Base-by-base conservation (phyloP, 2,329 filamentous ascomycete species). In the Hypoxylon sp. region DNA sequence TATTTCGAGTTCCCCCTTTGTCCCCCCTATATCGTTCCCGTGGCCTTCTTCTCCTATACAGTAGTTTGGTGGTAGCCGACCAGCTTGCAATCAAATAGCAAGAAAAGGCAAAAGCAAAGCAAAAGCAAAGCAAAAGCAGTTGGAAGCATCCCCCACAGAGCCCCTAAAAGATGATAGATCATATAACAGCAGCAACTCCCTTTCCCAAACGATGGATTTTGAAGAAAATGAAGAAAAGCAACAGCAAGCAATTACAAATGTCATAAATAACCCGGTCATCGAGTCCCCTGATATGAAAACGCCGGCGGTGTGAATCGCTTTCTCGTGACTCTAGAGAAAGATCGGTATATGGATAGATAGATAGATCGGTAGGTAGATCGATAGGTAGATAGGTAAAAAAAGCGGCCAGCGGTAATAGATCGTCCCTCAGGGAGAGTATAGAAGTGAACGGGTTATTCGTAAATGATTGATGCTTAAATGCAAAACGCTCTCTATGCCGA, bases 401-500 rank as follows among this genome's bases (percentile, higher is more conserved):
- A 48, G 35, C 30, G 42, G 30, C 53, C 46, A 40, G 52, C 46
- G 37, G 35, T 20, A 30, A 32, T 3, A 15, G 32, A 48, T 23
- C 45, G 17, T 34, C 29, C 36, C 17, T 25, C 21, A 29, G 38
- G 46, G 49, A 40, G 49, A 42, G 29, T 46, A 35, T 45, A 19
- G 40, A 50, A 60, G 35, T 27, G 51, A 54, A 55, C 27, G 25
- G 20, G 31, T 37, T 36, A 25, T 44, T 42, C 35, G 12, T 26
- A 11, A 42, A 42, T 46, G 45, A 34, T 36, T 34, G 50, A 46
- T 43, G 30, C 30, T 17, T n/a, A 53, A 48, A 52, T 51, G 37
- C 30, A 56, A n/a, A 51, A 55, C 47, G 48, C 54, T 58, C 47
- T 57, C 34, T 53, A 60, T 53, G 37, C 31, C 23, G n/a, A 9